Percentiles rank a stretch among this genome's conserved stretches.
These are phyloP conservation scores for Vaccinium myrtillus DNA, from an alignment of 148 eudicot genomes.

Conservation along the genomic window DNA sequence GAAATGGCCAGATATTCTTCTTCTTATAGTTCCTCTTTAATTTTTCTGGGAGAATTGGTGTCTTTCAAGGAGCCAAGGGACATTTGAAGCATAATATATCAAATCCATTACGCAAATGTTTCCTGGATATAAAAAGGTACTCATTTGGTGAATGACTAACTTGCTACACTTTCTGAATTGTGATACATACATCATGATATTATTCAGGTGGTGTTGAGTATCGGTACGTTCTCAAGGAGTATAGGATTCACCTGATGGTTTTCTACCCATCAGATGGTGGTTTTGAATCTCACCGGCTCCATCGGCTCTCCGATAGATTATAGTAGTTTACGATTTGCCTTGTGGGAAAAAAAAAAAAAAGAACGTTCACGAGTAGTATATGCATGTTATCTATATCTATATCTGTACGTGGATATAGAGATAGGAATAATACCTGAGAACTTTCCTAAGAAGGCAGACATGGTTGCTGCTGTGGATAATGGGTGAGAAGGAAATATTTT, in stretches of 20 bases:
- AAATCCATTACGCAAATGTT: not conserved
- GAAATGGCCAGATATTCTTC: not conserved
- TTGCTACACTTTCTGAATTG: not conserved
- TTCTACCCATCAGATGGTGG: not conserved
- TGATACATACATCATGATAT: not conserved
- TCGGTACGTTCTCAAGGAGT: not conserved
- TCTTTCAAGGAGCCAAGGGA: not conserved
- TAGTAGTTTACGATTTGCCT: not conserved
- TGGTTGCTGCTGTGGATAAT: constrained; percentile 29
- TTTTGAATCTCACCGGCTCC: not conserved
- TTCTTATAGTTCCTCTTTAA: not conserved
- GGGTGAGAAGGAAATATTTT: not conserved
- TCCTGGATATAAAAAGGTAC: not conserved
- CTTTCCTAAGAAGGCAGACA: constrained; percentile 96
- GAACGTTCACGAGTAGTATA: not conserved
- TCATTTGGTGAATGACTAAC: not conserved
- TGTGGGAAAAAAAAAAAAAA: not conserved
- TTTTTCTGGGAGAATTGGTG: not conserved
- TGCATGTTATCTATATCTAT: not conserved
- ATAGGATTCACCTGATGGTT: not conserved
- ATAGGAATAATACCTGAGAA: constrained; percentile 60
- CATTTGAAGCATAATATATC: not conserved
- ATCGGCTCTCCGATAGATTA: not conserved
- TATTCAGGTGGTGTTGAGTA: not conserved
- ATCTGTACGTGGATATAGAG: not conserved